Percentiles rank a stretch among this genome's conserved stretches.
Conservation (phyloP, 1,139 yeast species). For the Candida frijolesensis region DNA sequence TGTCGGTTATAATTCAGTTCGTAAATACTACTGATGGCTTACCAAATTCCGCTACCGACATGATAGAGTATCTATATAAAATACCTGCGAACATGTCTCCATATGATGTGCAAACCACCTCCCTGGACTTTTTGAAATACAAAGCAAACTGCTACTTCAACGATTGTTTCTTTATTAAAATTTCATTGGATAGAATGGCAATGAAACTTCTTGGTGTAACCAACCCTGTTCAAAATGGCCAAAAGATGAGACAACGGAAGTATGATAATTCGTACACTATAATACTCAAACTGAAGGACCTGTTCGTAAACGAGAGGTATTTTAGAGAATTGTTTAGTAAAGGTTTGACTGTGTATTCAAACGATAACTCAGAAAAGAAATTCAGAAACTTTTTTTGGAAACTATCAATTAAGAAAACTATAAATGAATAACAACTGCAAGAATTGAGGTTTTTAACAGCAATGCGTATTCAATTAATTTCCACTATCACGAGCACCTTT, state of each 20-base stretch:
- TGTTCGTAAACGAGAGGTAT: slow-evolving; percentile 9
- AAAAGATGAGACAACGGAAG: background rate
- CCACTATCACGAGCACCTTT: slow-evolving; percentile 36
- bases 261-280: background rate
- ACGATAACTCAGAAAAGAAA: background rate
- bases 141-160: slow-evolving; percentile 3
- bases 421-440: background rate
- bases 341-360: slow-evolving; percentile 3
- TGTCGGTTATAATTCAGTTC: slow-evolving; percentile 32
- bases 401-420: background rate
- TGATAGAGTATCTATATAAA: slow-evolving; percentile 9
- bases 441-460: no score
- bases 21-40: slow-evolving; percentile 26
- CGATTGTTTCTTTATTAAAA: background rate
- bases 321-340: slow-evolving; percentile 7
- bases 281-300: slow-evolving; percentile 5
- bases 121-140: background rate
- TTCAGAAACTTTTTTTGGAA: slow-evolving; percentile 1
- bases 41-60: background rate
- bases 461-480: slow-evolving; percentile 18
- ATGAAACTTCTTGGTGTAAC: background rate
- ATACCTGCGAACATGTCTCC: slow-evolving; percentile 21
- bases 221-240: background rate
- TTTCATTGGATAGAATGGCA: background rate
- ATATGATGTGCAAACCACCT: slow-evolving; percentile 14